Evolutionary conservation across 129 eudicot genomes (phyloP).

Genomic region (Solidago caesia): DNA sequence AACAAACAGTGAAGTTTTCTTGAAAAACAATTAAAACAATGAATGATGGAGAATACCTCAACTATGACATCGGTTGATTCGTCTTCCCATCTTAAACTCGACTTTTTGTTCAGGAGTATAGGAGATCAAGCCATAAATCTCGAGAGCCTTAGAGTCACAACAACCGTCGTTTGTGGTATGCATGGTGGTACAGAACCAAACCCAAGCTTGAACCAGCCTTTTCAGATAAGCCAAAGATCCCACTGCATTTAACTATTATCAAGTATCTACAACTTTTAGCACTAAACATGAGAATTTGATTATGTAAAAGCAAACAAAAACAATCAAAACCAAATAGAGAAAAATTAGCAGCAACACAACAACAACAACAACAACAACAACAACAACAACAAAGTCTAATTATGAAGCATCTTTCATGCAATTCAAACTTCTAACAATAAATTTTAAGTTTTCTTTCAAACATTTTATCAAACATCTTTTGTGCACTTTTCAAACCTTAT

Average conservation of each 20-base stretch:
- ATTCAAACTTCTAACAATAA: too few relatives aligned
- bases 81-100: slow-evolving; percentile 31
- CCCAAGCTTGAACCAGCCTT: slow-evolving; percentile 30
- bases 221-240: slow-evolving; percentile 41
- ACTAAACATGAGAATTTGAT: too few relatives aligned
- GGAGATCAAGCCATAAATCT: slow-evolving; percentile 72
- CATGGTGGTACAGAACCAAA: slow-evolving; percentile 63
- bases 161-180: slow-evolving; percentile 84
- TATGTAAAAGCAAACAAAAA: too few relatives aligned
- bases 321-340: too few relatives aligned
- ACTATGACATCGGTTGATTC: slow-evolving; percentile 43
- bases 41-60: slow-evolving; percentile 34
- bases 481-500: too few relatives aligned
- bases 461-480: too few relatives aligned
- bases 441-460: too few relatives aligned
- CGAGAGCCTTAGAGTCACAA: slow-evolving; percentile 75
- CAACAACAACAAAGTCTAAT: too few relatives aligned
- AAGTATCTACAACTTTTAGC: too few relatives aligned
- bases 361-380: too few relatives aligned
- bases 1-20: background rate
- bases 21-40: background rate
- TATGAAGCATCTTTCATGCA: too few relatives aligned
- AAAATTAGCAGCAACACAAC: too few relatives aligned
- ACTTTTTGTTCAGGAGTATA: slow-evolving; percentile 57
- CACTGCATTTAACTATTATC: background rate